Conservation (phyloP, 148 eudicot genomes). For the Silene conica region DNA sequence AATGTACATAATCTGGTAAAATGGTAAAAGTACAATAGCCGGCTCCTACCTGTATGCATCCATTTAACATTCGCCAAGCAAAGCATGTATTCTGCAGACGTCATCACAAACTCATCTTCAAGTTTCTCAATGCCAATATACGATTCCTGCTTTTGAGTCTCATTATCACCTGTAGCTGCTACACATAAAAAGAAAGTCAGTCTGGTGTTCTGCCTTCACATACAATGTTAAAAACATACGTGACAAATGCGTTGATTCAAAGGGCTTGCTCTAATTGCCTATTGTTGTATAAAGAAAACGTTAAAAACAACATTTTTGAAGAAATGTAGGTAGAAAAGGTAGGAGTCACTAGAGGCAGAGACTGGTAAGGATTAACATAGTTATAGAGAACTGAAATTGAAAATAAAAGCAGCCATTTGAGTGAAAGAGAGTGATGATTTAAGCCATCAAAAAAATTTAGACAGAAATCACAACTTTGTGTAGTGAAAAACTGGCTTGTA, state of each 20-base stretch:
- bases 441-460: not conserved
- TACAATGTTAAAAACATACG: not conserved
- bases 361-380: not conserved
- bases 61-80: constrained; percentile 68
- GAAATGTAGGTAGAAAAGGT: not conserved
- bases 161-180: constrained; percentile 43
- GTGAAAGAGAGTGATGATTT: not conserved
- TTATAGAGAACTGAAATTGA: constrained; percentile 3
- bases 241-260: not conserved
- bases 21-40: not conserved
- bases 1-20: not conserved
- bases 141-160: constrained; percentile 37
- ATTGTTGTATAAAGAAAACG: not conserved
- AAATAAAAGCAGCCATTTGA: not conserved
- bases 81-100: constrained; percentile 80
- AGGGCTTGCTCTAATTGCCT: not conserved
- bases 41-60: constrained; percentile 56
- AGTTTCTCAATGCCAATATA: constrained; percentile 69
- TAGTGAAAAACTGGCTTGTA: not conserved
- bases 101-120: constrained; percentile 83
- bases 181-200: constrained; percentile 27
- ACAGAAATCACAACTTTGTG: not conserved
- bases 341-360: not conserved
- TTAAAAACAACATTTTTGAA: not conserved
- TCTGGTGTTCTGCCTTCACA: not conserved